Evolutionary conservation across 2,329 filamentous ascomycete species (phyloP).

Genomic region (Botryosphaeria agaves): DNA sequence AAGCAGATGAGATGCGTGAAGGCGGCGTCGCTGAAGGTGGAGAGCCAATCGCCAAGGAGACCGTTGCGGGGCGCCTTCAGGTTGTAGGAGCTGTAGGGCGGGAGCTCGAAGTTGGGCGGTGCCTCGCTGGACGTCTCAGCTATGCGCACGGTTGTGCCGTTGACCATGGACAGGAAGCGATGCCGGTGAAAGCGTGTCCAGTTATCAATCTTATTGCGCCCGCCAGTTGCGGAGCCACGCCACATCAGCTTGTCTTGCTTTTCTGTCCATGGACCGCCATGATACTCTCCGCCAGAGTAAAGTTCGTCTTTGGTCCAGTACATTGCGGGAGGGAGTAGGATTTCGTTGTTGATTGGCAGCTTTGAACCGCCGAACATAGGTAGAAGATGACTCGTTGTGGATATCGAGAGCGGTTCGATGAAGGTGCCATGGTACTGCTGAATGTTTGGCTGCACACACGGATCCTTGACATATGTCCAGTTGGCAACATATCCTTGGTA

Average conservation of each 20-base stretch:
- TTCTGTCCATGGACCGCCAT: conserved; percentile 22
- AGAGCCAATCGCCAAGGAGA: conserved; percentile 22
- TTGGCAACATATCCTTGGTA: conserved; percentile 29
- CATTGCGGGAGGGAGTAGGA: conserved; percentile 31
- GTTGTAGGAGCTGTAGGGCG: conserved; percentile 19
- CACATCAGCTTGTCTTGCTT: conserved; percentile 26
- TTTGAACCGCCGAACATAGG: conserved; percentile 34
- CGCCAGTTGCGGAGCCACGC: conserved; percentile 31
- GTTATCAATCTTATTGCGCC: conserved; percentile 31
- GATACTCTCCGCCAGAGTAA: conserved; percentile 22
- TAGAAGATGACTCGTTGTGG: conserved; percentile 25
- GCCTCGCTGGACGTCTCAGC: conserved; percentile 25
- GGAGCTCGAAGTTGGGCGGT: conserved; percentile 22
- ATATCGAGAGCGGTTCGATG: conserved; percentile 28
- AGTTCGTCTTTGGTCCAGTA: conserved; percentile 28
- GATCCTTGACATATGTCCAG: conserved; percentile 26
- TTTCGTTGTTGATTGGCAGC: conserved; percentile 32
- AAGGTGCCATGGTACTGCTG: conserved; percentile 30
- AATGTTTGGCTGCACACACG: conserved; percentile 27
- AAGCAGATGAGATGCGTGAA: conserved; percentile 28
- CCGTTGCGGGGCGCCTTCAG: conserved; percentile 12
- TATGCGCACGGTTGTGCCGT: conserved; percentile 38
- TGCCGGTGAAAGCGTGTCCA: conserved; percentile 62
- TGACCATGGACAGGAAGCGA: conserved; percentile 57
- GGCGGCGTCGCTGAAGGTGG: conserved; percentile 21